phyloP scores from a whole-genome alignment of 306 rosid species.

The Parietaria judaica region DNA sequence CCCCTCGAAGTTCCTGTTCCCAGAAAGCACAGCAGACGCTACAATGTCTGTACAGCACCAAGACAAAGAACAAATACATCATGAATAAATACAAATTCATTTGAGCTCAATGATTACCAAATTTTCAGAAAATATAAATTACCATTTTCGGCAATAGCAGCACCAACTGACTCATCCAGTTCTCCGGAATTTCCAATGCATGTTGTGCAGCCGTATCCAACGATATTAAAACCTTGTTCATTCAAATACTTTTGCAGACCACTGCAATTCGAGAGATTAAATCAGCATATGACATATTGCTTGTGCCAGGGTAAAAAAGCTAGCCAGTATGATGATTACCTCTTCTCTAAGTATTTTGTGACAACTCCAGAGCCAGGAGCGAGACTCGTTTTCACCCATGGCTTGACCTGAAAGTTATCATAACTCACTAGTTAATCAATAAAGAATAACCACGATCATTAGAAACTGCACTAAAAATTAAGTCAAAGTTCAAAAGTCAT shows the following conservation, averaged over 20 bases:
- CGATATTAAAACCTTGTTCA: conserved; percentile 79
- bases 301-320: too few relatives aligned
- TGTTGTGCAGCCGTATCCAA: conserved; percentile 97
- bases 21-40: conserved; percentile 95
- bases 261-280: conserved; percentile 25
- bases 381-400: conserved; percentile 97
- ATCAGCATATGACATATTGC: too few relatives aligned
- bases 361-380: conserved; percentile 99
- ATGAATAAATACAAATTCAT: conserved; percentile 11
- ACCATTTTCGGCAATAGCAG: conserved; percentile 86
- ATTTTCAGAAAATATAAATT: conserved; percentile 3
- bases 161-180: conserved; percentile 71
- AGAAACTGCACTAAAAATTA: too few relatives aligned
- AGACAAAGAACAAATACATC: too few relatives aligned
- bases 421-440: too few relatives aligned
- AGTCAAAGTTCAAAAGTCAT: too few relatives aligned
- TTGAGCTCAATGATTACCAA: background rate
- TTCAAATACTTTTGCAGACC: conserved; percentile 86
- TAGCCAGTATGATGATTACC: conserved; percentile 30
- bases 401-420: conserved; percentile 56
- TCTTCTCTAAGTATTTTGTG: conserved; percentile 72
- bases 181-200: conserved; percentile 99
- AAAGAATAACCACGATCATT: too few relatives aligned
- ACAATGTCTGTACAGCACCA: conserved; percentile 46
- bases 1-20: conserved; percentile 96